phyloP scores from a whole-genome alignment of 2,329 filamentous ascomycete genomes.

The Fusarium sp. region DNA sequence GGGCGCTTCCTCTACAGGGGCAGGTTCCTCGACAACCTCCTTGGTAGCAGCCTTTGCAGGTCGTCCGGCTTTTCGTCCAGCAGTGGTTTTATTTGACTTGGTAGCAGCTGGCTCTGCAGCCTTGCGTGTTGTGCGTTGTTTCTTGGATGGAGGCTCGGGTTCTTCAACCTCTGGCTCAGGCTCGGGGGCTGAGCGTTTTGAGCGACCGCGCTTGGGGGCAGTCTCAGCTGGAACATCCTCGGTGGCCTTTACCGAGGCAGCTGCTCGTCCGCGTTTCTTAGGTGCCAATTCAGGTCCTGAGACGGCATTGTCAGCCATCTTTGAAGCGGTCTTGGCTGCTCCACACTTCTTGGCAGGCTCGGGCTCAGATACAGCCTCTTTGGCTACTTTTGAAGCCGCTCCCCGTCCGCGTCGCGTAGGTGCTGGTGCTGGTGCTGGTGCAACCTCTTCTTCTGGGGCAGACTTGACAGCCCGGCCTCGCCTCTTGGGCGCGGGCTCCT shows the following conservation, averaged over 20 bases:
- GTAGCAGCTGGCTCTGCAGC: constrained; percentile 15
- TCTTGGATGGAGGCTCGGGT: constrained; percentile 34
- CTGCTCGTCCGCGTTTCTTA: constrained; percentile 23
- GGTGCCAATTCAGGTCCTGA: constrained; percentile 15
- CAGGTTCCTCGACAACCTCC: constrained; percentile 7
- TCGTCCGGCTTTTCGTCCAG: constrained; percentile 18
- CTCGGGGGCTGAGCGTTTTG: constrained; percentile 24
- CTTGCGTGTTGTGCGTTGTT: constrained; percentile 26
- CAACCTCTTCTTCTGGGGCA: constrained; percentile 6
- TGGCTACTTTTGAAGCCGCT: constrained; percentile 13
- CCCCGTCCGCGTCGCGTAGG: constrained; percentile 16
- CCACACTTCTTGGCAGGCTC: constrained; percentile 23
- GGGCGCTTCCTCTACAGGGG: not conserved
- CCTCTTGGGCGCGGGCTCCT: constrained; percentile 25
- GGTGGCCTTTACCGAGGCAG: not conserved
- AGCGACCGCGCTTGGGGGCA: constrained; percentile 33
- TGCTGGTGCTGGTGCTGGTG: constrained; percentile 2
- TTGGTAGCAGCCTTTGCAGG: constrained; percentile 23
- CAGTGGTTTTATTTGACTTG: constrained; percentile 3
- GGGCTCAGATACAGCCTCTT: constrained; percentile 9
- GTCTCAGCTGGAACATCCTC: constrained; percentile 8
- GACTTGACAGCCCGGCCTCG: constrained; percentile 22
- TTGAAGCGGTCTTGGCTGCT: constrained; percentile 7
- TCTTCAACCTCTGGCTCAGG: constrained; percentile 14
- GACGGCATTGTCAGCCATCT: constrained; percentile 9